Conservation (phyloP, 2,329 filamentous ascomycete genomes). For the Sarocladium kiliense region DNA sequence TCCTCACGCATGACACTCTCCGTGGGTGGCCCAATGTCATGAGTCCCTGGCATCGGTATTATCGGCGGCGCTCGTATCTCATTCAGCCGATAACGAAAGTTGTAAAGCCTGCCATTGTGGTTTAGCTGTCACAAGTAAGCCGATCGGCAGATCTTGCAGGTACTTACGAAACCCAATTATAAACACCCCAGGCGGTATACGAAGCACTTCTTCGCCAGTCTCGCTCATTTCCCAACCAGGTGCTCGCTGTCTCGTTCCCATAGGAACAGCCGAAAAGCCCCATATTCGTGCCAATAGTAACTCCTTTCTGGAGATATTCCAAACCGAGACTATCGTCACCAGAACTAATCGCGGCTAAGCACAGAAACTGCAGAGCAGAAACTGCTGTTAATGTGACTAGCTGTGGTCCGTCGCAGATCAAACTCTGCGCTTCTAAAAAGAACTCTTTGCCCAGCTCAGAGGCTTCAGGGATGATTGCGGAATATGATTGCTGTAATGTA, state of each 20-base stretch:
- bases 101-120: neutral
- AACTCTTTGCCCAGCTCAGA: neutral
- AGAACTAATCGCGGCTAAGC: neutral
- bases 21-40: neutral
- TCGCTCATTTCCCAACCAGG: neutral
- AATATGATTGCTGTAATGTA: conserved; percentile 2
- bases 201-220: neutral
- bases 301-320: neutral
- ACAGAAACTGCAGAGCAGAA: neutral
- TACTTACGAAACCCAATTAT: neutral
- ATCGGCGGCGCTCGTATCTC: neutral
- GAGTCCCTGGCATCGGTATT: neutral
- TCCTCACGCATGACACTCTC: neutral
- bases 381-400: neutral
- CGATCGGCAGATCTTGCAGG: neutral
- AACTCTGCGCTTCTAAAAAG: neutral
- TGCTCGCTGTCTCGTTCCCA: neutral
- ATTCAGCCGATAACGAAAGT: neutral
- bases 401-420: neutral
- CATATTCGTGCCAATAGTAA: neutral
- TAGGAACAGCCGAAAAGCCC: neutral
- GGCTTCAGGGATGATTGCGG: neutral
- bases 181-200: neutral
- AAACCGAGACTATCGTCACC: neutral
- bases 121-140: neutral